phyloP scores from a whole-genome alignment of 345 rosid species.

The Melaleuca alternifolia region DNA sequence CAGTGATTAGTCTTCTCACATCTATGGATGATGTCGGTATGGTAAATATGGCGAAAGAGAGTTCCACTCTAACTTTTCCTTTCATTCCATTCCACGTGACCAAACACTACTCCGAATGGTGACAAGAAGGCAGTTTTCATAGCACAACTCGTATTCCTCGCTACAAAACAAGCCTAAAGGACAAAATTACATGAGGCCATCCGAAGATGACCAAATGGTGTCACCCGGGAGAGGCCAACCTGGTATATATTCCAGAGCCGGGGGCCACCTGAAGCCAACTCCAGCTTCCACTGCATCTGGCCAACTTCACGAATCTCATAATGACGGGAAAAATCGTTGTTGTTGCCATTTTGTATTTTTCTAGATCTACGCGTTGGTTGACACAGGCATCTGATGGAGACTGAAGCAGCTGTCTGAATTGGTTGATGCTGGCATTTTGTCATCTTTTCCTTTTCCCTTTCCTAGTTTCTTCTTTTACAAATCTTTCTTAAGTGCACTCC shows the following conservation, averaged over 20 bases:
- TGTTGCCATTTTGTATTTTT: not conserved
- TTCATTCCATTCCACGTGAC: too few species aligned
- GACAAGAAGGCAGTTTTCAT: too few species aligned
- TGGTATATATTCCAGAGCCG: not conserved
- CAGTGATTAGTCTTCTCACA: too few species aligned
- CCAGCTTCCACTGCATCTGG: not conserved
- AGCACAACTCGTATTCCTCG: too few species aligned
- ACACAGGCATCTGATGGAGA: not conserved
- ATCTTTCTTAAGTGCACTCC: not conserved
- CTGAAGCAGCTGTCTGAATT: not conserved
- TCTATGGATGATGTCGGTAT: too few species aligned
- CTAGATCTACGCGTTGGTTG: not conserved
- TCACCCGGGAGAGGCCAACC: not conserved
- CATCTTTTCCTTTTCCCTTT: not conserved
- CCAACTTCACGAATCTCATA: not conserved
- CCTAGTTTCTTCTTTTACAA: not conserved
- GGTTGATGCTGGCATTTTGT: not conserved
- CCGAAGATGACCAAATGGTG: not conserved
- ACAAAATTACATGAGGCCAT: not conserved
- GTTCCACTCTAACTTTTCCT: too few species aligned
- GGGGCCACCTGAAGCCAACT: too few species aligned
- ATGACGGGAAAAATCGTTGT: not conserved
- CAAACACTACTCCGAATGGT: too few species aligned
- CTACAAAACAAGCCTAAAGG: too few species aligned
- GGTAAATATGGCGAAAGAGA: too few species aligned